Evolutionary conservation across 2,329 filamentous ascomycete species (phyloP).

Genomic region (Aspergillus sp.): DNA sequence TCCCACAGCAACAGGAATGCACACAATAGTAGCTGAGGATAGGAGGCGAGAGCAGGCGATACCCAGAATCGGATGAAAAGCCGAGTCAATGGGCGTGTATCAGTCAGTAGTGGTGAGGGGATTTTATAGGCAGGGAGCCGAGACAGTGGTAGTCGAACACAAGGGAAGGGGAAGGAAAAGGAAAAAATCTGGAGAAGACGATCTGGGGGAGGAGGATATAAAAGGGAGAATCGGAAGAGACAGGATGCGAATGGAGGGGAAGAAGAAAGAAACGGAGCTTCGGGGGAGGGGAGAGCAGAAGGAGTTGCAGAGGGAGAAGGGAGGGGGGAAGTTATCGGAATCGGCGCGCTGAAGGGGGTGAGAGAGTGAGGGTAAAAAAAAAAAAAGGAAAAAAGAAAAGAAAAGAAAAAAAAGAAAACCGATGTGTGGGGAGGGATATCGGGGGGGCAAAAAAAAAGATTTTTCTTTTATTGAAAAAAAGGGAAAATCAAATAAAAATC

Average conservation of each 20-base stretch:
- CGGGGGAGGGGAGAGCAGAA: constrained; percentile 25
- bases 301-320: constrained; percentile 8
- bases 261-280: constrained; percentile 25
- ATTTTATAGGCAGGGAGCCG: constrained; percentile 4
- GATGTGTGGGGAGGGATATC: constrained; percentile 34
- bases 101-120: not conserved
- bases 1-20: not conserved
- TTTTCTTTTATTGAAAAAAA: constrained; percentile 16
- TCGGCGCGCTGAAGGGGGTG: constrained; percentile 14
- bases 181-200: constrained; percentile 27
- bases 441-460: constrained; percentile 20
- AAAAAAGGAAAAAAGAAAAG: constrained; percentile 16
- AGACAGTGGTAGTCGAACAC: constrained; percentile 15
- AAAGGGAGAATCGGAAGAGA: constrained; percentile 23
- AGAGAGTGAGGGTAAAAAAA: constrained; percentile 14
- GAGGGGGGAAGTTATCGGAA: constrained; percentile 25
- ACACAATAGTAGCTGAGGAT: not conserved
- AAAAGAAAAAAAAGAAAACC: constrained; percentile 15
- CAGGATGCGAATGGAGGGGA: constrained; percentile 20
- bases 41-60: not conserved
- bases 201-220: constrained; percentile 28
- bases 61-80: constrained; percentile 6
- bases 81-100: not conserved
- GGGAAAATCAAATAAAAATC: constrained; percentile 8
- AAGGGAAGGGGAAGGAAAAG: constrained; percentile 17